Evolutionary conservation across 2,329 filamentous ascomycete genomes (phyloP).

Genomic region (Metarhizium humberi): DNA sequence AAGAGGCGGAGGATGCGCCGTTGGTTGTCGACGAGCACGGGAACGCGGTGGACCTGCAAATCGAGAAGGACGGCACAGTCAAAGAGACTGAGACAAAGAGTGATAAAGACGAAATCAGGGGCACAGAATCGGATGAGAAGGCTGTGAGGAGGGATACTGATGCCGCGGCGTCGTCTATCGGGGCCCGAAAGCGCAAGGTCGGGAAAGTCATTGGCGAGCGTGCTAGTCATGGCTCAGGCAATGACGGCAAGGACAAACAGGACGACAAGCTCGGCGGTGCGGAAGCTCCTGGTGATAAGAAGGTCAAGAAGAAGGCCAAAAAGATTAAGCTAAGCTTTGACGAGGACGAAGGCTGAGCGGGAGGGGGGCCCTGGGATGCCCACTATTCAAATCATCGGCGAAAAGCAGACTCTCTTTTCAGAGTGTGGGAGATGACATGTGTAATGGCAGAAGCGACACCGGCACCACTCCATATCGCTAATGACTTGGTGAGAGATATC

Average conservation of each 20-base stretch:
- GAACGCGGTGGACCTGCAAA: constrained; percentile 47
- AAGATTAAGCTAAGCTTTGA: constrained; percentile 63
- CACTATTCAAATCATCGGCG: constrained; percentile 7
- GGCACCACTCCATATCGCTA: not conserved
- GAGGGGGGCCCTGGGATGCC: constrained; percentile 1
- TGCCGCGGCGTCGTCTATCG: constrained; percentile 19
- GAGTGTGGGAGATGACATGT: not conserved
- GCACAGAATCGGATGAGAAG: constrained; percentile 24
- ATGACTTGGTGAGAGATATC: not conserved
- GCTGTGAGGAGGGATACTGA: constrained; percentile 13
- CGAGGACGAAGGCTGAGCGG: constrained; percentile 41
- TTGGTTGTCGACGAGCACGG: constrained; percentile 66
- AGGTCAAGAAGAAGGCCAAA: constrained; percentile 44
- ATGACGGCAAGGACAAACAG: constrained; percentile 4
- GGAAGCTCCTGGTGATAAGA: constrained; percentile 20
- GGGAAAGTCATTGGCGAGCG: constrained; percentile 26
- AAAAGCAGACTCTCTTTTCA: not conserved
- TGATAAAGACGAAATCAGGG: constrained; percentile 12
- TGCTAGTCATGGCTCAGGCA: constrained; percentile 16
- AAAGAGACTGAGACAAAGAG: constrained; percentile 19
- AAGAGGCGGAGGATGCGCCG: constrained; percentile 68
- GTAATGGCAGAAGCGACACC: not conserved
- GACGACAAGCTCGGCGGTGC: constrained; percentile 8
- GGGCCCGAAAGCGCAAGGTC: constrained; percentile 45
- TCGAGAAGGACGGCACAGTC: constrained; percentile 32